Evolutionary conservation across 176 grass and related monocot species (phyloP).

Genomic region (Carex cristatella): DNA sequence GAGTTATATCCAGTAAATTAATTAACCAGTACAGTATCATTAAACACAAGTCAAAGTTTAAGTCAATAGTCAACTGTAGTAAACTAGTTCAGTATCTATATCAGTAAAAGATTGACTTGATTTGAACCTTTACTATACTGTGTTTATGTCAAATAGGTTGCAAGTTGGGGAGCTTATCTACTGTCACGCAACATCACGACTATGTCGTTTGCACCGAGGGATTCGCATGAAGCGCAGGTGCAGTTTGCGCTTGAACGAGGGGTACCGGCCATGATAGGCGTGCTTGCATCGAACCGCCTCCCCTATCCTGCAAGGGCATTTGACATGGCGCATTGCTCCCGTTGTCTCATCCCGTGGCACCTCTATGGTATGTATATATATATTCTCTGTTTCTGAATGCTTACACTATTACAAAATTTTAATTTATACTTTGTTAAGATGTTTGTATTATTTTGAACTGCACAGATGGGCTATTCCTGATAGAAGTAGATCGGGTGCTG

Average conservation of each 20-base stretch:
- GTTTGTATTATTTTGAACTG: neutral
- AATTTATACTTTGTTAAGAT: neutral
- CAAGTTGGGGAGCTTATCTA: slow-evolving; percentile 39
- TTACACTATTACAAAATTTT: neutral
- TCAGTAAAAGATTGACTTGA: neutral
- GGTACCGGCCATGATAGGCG: slow-evolving; percentile 50
- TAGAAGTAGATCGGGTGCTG: slow-evolving; percentile 48
- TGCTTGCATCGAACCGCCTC: slow-evolving; percentile 33
- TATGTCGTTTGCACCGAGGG: slow-evolving; percentile 35
- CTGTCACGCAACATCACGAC: slow-evolving; percentile 40
- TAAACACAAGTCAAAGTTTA: neutral
- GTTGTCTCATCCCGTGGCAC: slow-evolving; percentile 54
- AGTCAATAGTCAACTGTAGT: slow-evolving; percentile 1
- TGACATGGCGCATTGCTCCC: slow-evolving; percentile 57
- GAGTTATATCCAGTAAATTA: neutral
- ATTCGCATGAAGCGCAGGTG: slow-evolving; percentile 45
- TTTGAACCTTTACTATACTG: neutral
- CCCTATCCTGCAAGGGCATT: slow-evolving; percentile 46
- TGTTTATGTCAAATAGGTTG: slow-evolving; percentile 12
- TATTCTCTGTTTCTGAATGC: neutral
- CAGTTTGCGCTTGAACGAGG: slow-evolving; percentile 52
- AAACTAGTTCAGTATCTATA: neutral
- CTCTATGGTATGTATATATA: slow-evolving; percentile 26
- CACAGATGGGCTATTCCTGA: slow-evolving; percentile 40
- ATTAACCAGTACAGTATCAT: neutral